These are phyloP conservation scores for Metschnikowia bowlesiae DNA, from an alignment of 805 yeast species.

Conservation along the genomic window DNA sequence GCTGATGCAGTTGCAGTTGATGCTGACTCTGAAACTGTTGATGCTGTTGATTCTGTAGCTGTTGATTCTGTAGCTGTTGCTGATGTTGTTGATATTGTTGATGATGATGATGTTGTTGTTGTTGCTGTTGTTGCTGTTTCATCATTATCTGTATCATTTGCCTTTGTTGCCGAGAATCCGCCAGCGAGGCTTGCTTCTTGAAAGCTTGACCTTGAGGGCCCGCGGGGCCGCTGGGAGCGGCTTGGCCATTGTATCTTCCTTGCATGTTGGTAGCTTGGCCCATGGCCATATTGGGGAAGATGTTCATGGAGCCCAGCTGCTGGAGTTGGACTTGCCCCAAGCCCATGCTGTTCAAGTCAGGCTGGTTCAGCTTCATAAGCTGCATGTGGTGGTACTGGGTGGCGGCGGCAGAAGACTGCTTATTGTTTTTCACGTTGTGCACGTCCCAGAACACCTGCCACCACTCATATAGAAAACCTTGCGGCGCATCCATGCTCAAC, in stretches of 20 bases:
- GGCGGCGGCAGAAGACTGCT: slow-evolving; percentile 37
- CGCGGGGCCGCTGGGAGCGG: slow-evolving; percentile 2
- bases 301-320: slow-evolving; percentile 1
- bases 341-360: slow-evolving; percentile 36
- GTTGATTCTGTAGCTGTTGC: not conserved
- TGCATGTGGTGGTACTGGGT: slow-evolving; percentile 68
- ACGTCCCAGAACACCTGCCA: slow-evolving; percentile 97
- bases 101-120: slow-evolving; percentile 22
- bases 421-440: slow-evolving; percentile 65
- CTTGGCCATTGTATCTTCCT: slow-evolving; percentile 1
- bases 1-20: slow-evolving; percentile 22
- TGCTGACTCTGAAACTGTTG: slow-evolving; percentile 9
- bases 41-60: not conserved
- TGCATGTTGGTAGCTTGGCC: slow-evolving; percentile 4
- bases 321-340: not conserved
- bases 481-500: slow-evolving; percentile 74
- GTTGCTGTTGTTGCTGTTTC: slow-evolving; percentile 20
- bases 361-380: slow-evolving; percentile 54
- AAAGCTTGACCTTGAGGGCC: not conserved
- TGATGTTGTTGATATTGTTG: slow-evolving; percentile 1
- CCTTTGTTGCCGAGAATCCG: slow-evolving; percentile 19
- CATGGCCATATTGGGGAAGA: slow-evolving; percentile 20
- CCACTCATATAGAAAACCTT: slow-evolving; percentile 88
- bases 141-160: slow-evolving; percentile 23
- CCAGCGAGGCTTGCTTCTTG: slow-evolving; percentile 1